phyloP scores from a whole-genome alignment of 2,329 filamentous ascomycete genomes.

The Cladosporium austrohemisphaericum region DNA sequence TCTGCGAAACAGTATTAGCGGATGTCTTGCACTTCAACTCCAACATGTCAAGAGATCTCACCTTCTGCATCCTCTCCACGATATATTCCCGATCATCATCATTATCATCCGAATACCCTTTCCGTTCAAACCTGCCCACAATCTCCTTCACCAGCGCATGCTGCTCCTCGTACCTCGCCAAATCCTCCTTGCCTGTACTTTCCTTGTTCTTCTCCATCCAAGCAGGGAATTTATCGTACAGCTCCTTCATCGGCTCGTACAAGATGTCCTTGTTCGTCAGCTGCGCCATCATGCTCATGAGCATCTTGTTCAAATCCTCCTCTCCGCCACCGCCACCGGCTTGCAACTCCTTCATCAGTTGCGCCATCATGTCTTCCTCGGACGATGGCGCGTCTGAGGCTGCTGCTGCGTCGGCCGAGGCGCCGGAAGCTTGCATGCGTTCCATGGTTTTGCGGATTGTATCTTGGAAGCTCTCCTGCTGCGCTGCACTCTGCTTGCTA shows the following conservation, averaged over 20 bases:
- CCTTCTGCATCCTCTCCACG: slow-evolving; percentile 96
- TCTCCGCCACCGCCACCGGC: slow-evolving; percentile 57
- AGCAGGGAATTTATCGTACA: slow-evolving; percentile 83
- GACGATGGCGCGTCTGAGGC: slow-evolving; percentile 47
- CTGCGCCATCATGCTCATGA: slow-evolving; percentile 98
- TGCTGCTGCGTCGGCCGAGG: slow-evolving; percentile 76
- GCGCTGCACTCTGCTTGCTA: slow-evolving; percentile 15
- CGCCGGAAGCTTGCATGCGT: slow-evolving; percentile 85
- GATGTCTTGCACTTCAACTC: neutral
- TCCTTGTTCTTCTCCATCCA: slow-evolving; percentile 80
- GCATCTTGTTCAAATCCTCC: slow-evolving; percentile 89
- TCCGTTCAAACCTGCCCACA: slow-evolving; percentile 80
- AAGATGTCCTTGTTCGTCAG: slow-evolving; percentile 97
- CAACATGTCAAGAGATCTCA: slow-evolving; percentile 41
- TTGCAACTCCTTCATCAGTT: slow-evolving; percentile 87
- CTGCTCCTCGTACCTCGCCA: slow-evolving; percentile 78
- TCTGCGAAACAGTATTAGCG: slow-evolving; percentile 53
- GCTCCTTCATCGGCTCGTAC: slow-evolving; percentile 97
- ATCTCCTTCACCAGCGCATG: slow-evolving; percentile 78
- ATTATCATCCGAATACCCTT: slow-evolving; percentile 77
- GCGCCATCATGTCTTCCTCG: slow-evolving; percentile 79
- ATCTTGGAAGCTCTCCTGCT: slow-evolving; percentile 76
- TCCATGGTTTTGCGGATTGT: slow-evolving; percentile 93
- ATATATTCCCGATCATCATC: slow-evolving; percentile 82
- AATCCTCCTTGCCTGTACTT: slow-evolving; percentile 69